Base-by-base conservation (phyloP, 2,329 filamentous ascomycete species). In the Xylaria sp. region DNA sequence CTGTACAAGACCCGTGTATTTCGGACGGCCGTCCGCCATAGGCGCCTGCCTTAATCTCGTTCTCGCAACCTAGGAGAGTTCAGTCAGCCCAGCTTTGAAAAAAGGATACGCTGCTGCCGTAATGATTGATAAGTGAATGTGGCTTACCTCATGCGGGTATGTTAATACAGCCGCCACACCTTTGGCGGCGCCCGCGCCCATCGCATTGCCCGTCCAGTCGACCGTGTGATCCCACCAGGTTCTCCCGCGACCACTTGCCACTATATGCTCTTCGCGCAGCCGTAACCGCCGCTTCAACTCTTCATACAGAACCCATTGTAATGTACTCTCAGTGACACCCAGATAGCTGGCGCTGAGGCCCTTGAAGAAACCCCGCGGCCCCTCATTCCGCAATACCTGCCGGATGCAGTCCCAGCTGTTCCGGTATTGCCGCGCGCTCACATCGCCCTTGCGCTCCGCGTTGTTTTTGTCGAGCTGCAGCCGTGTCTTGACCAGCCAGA, bases 281-380 rank as follows among this genome's bases (percentile, higher is more conserved):
- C 86, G 87, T 39, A 97, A 82, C n/a, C 84, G 84, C 28, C 87
- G 83, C 85, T 97, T 98, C 85, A 97, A 90, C 79, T 94, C 91
- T 82, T 98, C 94, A 80, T 97, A 98, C 74, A 97, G 82, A 76
- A 97, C 90, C 94, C 94, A 97, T 79, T 98, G 94, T 75, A 97
- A 80, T 5, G 94, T 96, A 72, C 91, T 94, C 83, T 97, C 95
- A 2, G 91, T 91, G 23, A 97, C 93, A 28, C 95, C 94, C 0
- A 98, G 84, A 77, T 97, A 98, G 76, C 92, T 96, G 39, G 94
- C 94, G 72, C 91, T 96, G 81, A 98, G 87, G 59, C 94, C 94
- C 76, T 94, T 92, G 82, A 97, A 98, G 67, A 98, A 83, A 2
- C 94, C 93, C 41, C 87, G 83, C 53, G 97, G 81, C 0, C 95